A percentile compares a stretch with the other conserved stretches of the same genome.
Conservation (phyloP, 371 early-diverging fungal species). For the Mortierella sp. region DNA sequence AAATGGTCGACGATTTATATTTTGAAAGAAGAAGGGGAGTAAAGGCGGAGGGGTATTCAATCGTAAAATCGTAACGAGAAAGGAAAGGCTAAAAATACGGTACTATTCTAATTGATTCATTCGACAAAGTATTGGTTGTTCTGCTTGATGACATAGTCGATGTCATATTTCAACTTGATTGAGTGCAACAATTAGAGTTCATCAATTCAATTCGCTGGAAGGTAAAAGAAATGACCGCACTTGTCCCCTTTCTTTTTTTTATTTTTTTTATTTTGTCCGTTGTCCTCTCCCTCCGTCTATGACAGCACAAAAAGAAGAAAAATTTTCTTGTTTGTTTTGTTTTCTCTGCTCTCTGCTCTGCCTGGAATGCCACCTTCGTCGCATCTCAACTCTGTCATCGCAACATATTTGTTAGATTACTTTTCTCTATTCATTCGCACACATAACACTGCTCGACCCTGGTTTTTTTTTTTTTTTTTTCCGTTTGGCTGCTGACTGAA, state of each 20-base stretch:
- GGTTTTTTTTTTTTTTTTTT: not conserved
- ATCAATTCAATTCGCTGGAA: not conserved
- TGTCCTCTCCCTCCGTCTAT: not conserved
- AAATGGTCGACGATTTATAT: not conserved
- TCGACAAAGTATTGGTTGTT: too few relatives aligned
- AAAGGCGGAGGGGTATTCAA: not conserved
- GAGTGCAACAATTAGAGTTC: too few relatives aligned
- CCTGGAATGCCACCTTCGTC: constrained; percentile 1
- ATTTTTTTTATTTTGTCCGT: not conserved
- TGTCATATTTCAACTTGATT: too few relatives aligned
- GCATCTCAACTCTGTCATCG: not conserved
- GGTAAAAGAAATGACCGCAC: not conserved
- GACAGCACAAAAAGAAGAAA: not conserved
- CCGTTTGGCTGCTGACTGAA: not conserved
- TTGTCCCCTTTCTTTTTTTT: not conserved
- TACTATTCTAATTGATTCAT: too few relatives aligned
- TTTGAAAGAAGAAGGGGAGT: not conserved
- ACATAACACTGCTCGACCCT: too few relatives aligned
- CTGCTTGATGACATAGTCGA: too few relatives aligned
- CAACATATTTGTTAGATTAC: not conserved
- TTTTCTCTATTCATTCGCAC: not conserved
- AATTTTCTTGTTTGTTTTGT: not conserved
- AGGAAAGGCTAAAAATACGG: not conserved
- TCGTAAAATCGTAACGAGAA: not conserved
- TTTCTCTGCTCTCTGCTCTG: not conserved